Conservation (phyloP, 148 eudicot species). For the Oxyria digyna region DNA sequence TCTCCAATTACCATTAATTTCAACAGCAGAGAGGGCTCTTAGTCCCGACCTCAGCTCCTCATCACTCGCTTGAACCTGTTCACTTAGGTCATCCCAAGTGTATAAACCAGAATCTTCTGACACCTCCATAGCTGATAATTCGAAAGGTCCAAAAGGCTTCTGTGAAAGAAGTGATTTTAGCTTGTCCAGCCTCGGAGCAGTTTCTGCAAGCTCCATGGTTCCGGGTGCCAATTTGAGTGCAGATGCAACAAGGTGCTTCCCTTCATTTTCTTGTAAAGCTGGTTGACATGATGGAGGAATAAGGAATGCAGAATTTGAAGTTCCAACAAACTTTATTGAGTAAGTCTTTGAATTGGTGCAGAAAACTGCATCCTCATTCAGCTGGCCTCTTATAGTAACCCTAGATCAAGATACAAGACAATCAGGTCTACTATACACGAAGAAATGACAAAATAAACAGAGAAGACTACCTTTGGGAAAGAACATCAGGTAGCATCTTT, state of each 20-base stretch:
- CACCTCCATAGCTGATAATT: constrained; percentile 29
- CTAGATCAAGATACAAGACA: constrained; percentile 17
- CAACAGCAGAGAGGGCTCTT: constrained; percentile 57
- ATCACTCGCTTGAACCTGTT: constrained; percentile 71
- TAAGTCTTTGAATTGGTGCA: constrained; percentile 82
- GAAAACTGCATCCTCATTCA: constrained; percentile 81
- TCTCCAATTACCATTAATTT: constrained; percentile 78
- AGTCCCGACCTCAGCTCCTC: constrained; percentile 54
- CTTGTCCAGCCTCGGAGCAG: constrained; percentile 80
- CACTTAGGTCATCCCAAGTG: constrained; percentile 71
- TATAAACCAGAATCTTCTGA: constrained; percentile 24
- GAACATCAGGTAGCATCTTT: constrained; percentile 77
- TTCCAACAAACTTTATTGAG: constrained; percentile 76
- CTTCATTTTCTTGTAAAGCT: constrained; percentile 13
- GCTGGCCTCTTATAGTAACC: constrained; percentile 74
- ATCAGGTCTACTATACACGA: neutral
- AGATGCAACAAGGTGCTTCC: constrained; percentile 27
- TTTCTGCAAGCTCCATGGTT: constrained; percentile 66
- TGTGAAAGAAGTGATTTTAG: constrained; percentile 51
- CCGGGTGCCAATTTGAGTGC: constrained; percentile 74
- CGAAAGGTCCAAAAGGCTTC: constrained; percentile 50
- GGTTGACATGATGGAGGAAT: constrained; percentile 53
- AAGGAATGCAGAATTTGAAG: constrained; percentile 74
- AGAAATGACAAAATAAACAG: neutral
- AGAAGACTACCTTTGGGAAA: constrained; percentile 42